Evolutionary conservation across 2,329 filamentous ascomycete species (phyloP).

Genomic region (Alternaria novae-zelandiae): DNA sequence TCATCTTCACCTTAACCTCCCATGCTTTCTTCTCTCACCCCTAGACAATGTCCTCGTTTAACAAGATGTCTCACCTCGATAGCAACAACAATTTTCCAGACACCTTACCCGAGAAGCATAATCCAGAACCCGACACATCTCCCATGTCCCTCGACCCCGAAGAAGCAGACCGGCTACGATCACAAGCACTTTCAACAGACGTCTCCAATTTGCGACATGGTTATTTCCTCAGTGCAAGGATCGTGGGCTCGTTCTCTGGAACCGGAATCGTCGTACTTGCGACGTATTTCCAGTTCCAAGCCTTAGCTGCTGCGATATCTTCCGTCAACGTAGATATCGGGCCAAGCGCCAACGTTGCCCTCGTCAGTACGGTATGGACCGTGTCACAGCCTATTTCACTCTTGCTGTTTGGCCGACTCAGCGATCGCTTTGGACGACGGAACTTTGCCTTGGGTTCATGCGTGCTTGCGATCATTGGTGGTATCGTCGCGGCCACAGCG

Average conservation of each 20-base stretch:
- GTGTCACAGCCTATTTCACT: neutral
- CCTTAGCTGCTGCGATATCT: slow-evolving; percentile 8
- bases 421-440: neutral
- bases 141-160: neutral
- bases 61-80: neutral
- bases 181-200: rapidly evolving
- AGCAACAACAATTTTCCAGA: rapidly evolving
- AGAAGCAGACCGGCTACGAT: neutral
- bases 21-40: neutral
- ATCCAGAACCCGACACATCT: neutral
- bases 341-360: slow-evolving; percentile 8
- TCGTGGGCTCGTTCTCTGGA: slow-evolving; percentile 9
- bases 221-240: neutral
- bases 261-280: slow-evolving; percentile 18
- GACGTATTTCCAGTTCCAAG: slow-evolving; percentile 26
- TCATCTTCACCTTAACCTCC: neutral
- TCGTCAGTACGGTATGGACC: neutral
- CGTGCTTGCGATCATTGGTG: neutral
- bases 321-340: slow-evolving; percentile 18
- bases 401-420: neutral
- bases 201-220: neutral
- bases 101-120: neutral
- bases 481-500: neutral
- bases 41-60: neutral
- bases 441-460: neutral